Percentiles rank a stretch among this genome's conserved stretches.
Evolutionary conservation across 2,329 filamentous ascomycete species (phyloP).

Genomic region (Fusarium sp.): DNA sequence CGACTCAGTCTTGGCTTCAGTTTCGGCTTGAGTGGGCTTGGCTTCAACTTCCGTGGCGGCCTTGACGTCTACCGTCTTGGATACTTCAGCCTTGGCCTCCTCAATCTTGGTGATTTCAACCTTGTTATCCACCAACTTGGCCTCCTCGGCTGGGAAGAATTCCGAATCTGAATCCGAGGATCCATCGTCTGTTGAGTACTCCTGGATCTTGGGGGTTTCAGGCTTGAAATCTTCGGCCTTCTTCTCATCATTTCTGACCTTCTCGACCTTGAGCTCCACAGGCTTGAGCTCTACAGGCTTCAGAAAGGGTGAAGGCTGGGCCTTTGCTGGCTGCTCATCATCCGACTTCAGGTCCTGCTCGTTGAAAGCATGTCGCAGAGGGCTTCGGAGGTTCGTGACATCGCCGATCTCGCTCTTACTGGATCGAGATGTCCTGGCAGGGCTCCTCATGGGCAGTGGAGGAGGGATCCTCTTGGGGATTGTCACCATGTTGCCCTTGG

Average conservation of each 20-base stretch:
- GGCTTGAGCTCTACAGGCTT: conserved; percentile 33
- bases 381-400: conserved; percentile 63
- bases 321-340: conserved; percentile 37
- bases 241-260: conserved; percentile 16
- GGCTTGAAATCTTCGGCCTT: conserved; percentile 14
- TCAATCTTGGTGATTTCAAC: conserved; percentile 5
- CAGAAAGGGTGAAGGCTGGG: conserved; percentile 35
- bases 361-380: conserved; percentile 62
- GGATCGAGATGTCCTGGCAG: conserved; percentile 69
- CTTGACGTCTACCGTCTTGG: conserved; percentile 7
- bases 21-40: conserved; percentile 6
- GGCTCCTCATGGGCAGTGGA: conserved; percentile 81
- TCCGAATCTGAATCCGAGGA: conserved; percentile 40
- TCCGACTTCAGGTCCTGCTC: conserved; percentile 46
- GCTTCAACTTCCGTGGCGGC: conserved; percentile 1
- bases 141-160: conserved; percentile 36
- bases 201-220: conserved; percentile 2
- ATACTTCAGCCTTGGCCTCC: conserved; percentile 8
- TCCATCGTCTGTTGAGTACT: conserved; percentile 4
- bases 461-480: conserved; percentile 86
- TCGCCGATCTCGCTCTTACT: conserved; percentile 70
- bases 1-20: conserved; percentile 13
- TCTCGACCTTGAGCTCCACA: conserved; percentile 36
- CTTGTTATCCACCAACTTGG: conserved; percentile 10
- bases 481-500: conserved; percentile 83